Evolutionary conservation across 2,329 filamentous ascomycete species (phyloP).

Genomic region (Lizonia empirigonia): DNA sequence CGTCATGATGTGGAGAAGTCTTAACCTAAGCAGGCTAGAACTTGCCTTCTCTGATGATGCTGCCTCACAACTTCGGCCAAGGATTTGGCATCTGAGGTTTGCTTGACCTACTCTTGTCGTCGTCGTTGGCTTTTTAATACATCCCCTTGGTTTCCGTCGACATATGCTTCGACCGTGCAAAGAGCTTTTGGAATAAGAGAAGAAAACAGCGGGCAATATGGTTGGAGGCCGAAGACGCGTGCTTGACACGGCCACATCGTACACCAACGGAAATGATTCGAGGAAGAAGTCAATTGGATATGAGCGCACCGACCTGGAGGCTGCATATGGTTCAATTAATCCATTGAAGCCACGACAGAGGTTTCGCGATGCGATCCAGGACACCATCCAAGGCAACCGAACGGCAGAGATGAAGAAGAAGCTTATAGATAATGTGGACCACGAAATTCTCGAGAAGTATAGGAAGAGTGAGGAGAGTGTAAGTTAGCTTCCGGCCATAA

Average conservation of each 20-base stretch:
- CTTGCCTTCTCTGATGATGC: conserved; percentile 11
- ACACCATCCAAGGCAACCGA: conserved; percentile 53
- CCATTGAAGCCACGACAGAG: conserved; percentile 23
- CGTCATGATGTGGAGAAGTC: conserved; percentile 8
- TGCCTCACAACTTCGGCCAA: conserved; percentile 4
- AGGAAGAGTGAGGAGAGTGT: conserved; percentile 59
- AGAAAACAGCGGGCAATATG: conserved; percentile 3
- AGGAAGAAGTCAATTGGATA: conserved; percentile 3
- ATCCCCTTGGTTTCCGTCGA: no score
- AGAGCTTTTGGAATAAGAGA: not conserved
- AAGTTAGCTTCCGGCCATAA: not conserved
- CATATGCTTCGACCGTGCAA: no score
- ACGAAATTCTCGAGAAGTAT: conserved; percentile 55
- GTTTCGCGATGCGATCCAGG: conserved; percentile 57
- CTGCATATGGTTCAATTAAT: conserved; percentile 32
- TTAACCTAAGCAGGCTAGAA: not conserved
- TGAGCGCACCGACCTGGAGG: conserved; percentile 34
- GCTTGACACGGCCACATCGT: conserved; percentile 6
- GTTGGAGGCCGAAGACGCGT: conserved; percentile 10
- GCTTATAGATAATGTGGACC: conserved; percentile 55
- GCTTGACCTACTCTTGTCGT: not conserved
- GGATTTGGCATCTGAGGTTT: conserved; percentile 3
- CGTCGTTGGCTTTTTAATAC: not conserved
- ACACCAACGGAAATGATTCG: not conserved
- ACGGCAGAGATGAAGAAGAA: conserved; percentile 57